Conservation (phyloP, 2,329 filamentous ascomycete species). For the Pestalotiopsis sp. region DNA sequence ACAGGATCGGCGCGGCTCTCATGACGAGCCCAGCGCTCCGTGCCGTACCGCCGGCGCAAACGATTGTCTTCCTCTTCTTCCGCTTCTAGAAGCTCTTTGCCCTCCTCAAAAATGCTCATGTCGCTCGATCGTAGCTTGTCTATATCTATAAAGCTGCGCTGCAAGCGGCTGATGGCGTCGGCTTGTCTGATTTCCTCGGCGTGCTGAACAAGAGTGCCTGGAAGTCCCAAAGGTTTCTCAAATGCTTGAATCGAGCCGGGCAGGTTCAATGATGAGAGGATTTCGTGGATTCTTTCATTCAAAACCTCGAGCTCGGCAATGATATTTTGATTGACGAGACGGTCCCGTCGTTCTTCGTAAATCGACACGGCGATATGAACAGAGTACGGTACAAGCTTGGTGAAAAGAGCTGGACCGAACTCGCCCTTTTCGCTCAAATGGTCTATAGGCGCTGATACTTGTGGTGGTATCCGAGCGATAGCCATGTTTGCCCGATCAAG, state of each 20-base stretch:
- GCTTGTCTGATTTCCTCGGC: constrained; percentile 93
- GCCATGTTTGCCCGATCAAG: constrained; percentile 93
- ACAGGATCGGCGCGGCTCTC: constrained; percentile 68
- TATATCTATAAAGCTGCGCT: constrained; percentile 83
- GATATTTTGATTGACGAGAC: constrained; percentile 86
- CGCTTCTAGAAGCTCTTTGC: constrained; percentile 72
- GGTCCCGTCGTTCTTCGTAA: constrained; percentile 87
- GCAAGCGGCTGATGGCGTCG: constrained; percentile 77
- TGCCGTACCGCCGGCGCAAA: constrained; percentile 78
- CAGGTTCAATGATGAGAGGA: constrained; percentile 80
- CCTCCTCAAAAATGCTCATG: constrained; percentile 78
- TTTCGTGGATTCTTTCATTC: constrained; percentile 76
- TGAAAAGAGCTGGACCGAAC: constrained; percentile 83
- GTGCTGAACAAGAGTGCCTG: constrained; percentile 81
- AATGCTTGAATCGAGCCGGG: constrained; percentile 92
- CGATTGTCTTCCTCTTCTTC: constrained; percentile 84
- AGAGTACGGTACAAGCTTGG: constrained; percentile 90
- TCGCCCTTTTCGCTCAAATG: constrained; percentile 79
- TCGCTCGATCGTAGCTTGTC: constrained; percentile 86
- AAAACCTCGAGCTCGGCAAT: constrained; percentile 82
- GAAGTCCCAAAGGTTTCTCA: constrained; percentile 90
- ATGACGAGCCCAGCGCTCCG: constrained; percentile 77
- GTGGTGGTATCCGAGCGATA: constrained; percentile 72
- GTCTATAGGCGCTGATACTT: constrained; percentile 78
- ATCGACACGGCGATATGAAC: constrained; percentile 95